Conservation (phyloP, 441 rosid genomes). For the Kokia cookei region DNA sequence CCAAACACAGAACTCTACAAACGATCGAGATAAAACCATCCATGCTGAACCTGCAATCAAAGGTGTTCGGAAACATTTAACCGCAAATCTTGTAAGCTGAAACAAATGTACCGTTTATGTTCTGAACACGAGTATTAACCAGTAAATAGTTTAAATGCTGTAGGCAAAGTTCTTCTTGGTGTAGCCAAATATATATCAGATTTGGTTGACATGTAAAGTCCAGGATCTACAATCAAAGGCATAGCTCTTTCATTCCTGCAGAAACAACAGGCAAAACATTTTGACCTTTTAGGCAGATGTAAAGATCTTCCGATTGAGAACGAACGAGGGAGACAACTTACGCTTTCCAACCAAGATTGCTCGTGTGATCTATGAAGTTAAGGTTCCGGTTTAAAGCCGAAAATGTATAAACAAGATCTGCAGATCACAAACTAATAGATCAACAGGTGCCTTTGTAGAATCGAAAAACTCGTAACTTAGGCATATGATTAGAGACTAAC, state of each 20-base stretch:
- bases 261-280: conserved; percentile 14
- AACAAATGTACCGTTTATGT: background rate
- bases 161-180: conserved; percentile 75
- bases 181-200: conserved; percentile 71
- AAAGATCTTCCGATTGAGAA: background rate
- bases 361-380: conserved; percentile 90
- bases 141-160: conserved; percentile 81
- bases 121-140: conserved; percentile 30
- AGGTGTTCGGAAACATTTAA: background rate
- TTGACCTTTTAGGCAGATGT: conserved; percentile 1
- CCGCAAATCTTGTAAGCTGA: background rate
- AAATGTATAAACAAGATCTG: conserved; percentile 81
- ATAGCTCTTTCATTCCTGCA: conserved; percentile 84
- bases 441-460: background rate
- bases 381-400: conserved; percentile 62
- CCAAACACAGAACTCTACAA: conserved; percentile 89
- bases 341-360: conserved; percentile 90
- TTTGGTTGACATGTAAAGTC: conserved; percentile 67
- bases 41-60: conserved; percentile 83
- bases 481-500: conserved; percentile 25
- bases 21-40: conserved; percentile 83
- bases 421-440: conserved; percentile 20
- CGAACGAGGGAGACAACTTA: conserved; percentile 27
- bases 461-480: background rate
- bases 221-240: conserved; percentile 97